Evolutionary conservation across 768 basidiomycete species (phyloP).

Genomic region (Boletus vermiculosoides): DNA sequence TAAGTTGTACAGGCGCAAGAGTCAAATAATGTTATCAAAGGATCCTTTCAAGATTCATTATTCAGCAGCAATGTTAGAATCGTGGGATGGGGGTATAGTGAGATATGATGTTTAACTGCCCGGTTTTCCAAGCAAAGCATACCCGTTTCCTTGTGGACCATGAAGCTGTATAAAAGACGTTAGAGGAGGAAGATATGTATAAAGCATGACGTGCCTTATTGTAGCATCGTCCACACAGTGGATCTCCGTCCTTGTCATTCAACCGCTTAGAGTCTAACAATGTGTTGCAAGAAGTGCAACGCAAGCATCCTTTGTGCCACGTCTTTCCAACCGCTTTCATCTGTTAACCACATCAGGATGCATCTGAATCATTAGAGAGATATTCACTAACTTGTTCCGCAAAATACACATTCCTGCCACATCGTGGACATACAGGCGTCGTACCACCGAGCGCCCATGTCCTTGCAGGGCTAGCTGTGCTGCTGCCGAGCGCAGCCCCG

Average conservation of each 20-base stretch:
- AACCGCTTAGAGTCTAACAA: conserved; percentile 69
- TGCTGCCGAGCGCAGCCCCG: conserved; percentile 51
- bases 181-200: neutral
- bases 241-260: conserved; percentile 73
- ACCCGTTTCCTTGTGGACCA: conserved; percentile 72
- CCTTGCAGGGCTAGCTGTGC: conserved; percentile 40
- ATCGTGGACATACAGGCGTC: conserved; percentile 66
- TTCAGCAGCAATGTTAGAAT: conserved; percentile 7
- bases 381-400: conserved; percentile 64
- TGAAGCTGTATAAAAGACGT: conserved; percentile 48
- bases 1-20: conserved; percentile 21
- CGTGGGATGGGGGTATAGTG: neutral
- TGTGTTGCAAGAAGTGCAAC: conserved; percentile 72
- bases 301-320: conserved; percentile 73
- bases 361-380: neutral
- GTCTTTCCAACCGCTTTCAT: conserved; percentile 80
- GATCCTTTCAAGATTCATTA: conserved; percentile 9
- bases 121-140: conserved; percentile 62
- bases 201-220: conserved; percentile 46
- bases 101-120: conserved; percentile 35
- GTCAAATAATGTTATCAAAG: conserved; percentile 20
- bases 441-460: conserved; percentile 51
- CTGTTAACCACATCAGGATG: conserved; percentile 36
- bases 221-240: conserved; percentile 72
- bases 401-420: conserved; percentile 78